These are phyloP conservation scores for Sarcodon sp. DNA, from an alignment of 768 basidiomycete species.

Conservation along the genomic window DNA sequence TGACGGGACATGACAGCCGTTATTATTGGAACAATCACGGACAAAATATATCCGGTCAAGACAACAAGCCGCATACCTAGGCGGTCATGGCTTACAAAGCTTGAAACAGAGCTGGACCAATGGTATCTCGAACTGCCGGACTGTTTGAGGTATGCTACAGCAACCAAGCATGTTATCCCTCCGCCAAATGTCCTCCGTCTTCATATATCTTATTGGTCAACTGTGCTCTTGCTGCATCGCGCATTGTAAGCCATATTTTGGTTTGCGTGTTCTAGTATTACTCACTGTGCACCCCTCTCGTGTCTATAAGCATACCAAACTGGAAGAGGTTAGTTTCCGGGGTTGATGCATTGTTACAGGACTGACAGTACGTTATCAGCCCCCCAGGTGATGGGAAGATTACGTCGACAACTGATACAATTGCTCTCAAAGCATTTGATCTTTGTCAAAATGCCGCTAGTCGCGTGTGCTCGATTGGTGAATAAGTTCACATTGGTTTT, in stretches of 20 bases:
- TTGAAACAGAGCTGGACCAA: conserved; percentile 60
- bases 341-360: too few relatives aligned
- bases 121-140: conserved; percentile 66
- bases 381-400: neutral
- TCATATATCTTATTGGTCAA: conserved; percentile 66
- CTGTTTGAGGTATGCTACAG: conserved; percentile 43
- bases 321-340: conserved; percentile 42
- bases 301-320: conserved; percentile 47
- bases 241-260: conserved; percentile 49
- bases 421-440: conserved; percentile 59
- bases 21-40: conserved; percentile 55
- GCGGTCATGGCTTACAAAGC: conserved; percentile 32
- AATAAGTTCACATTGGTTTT: conserved; percentile 4
- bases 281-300: conserved; percentile 5
- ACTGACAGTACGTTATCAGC: neutral
- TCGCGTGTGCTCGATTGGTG: conserved; percentile 56
- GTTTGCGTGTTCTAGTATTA: neutral
- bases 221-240: conserved; percentile 61
- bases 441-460: conserved; percentile 62
- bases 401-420: conserved; percentile 17
- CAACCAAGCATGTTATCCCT: conserved; percentile 37
- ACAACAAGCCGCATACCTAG: conserved; percentile 30
- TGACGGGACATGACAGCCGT: conserved; percentile 27
- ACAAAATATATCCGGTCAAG: conserved; percentile 59
- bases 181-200: conserved; percentile 56